Conservation (phyloP, 2,329 filamentous ascomycete genomes). For the Trichoderma cornu-damae region DNA sequence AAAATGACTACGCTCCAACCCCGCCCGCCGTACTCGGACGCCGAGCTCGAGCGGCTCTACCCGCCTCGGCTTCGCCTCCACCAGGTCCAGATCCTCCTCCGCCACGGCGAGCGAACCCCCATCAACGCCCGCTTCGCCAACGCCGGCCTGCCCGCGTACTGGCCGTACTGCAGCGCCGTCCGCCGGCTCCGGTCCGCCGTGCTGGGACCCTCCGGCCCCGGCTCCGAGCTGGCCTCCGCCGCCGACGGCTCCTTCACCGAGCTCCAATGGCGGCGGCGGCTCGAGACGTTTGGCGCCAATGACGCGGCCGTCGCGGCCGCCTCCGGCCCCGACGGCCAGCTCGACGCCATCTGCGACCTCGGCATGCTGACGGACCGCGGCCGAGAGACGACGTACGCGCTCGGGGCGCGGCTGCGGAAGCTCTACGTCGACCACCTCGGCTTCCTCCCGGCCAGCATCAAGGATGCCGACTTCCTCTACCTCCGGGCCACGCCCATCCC, state of each 20-base stretch:
- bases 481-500: slow-evolving; percentile 70
- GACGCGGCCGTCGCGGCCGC: slow-evolving; percentile 64
- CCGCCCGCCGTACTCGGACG: slow-evolving; percentile 68
- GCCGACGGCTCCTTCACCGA: slow-evolving; percentile 35
- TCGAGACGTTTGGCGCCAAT: slow-evolving; percentile 73
- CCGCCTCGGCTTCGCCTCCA: slow-evolving; percentile 74
- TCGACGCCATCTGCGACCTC: slow-evolving; percentile 76
- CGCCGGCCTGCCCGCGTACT: slow-evolving; percentile 61
- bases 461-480: slow-evolving; percentile 58
- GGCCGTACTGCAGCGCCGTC: slow-evolving; percentile 85
- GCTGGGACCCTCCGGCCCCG: slow-evolving; percentile 38
- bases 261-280: slow-evolving; percentile 61
- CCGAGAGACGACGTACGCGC: slow-evolving; percentile 62
- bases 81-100: slow-evolving; percentile 80
- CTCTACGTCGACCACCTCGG: slow-evolving; percentile 71
- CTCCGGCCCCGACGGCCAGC: slow-evolving; percentile 59
- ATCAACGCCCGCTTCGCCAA: slow-evolving; percentile 86
- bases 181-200: slow-evolving; percentile 58
- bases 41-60: slow-evolving; percentile 78
- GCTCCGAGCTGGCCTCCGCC: slow-evolving; percentile 23
- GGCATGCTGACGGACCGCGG: slow-evolving; percentile 73
- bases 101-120: slow-evolving; percentile 77
- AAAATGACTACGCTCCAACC: slow-evolving; percentile 79
- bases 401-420: slow-evolving; percentile 62
- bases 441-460: slow-evolving; percentile 61